Conservation (phyloP, 2,329 filamentous ascomycete genomes). For the Monosporascus sp. region DNA sequence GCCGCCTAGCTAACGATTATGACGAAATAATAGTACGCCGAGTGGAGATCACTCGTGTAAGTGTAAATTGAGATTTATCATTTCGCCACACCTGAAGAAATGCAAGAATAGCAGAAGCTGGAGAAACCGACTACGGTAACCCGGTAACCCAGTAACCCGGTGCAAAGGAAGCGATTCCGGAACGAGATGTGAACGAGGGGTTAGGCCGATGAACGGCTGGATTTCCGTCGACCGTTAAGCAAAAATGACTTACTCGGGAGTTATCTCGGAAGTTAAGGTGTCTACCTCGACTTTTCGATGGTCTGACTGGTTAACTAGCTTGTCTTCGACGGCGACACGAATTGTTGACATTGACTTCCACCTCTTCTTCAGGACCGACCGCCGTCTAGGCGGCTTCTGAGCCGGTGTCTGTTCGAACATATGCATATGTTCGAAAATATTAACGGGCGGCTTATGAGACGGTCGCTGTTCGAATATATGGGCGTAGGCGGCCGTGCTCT, state of each 20-base stretch:
- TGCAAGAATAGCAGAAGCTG: neutral
- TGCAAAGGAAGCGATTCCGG: neutral
- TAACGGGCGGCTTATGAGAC: too few relatives aligned
- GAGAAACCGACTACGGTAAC: neutral
- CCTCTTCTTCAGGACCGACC: neutral
- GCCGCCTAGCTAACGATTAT: neutral
- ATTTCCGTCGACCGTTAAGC: neutral
- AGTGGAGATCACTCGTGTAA: neutral
- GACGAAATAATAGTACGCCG: neutral
- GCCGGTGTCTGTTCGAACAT: too few relatives aligned
- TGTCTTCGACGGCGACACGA: neutral
- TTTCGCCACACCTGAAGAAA: neutral
- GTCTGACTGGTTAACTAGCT: neutral
- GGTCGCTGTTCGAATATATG: neutral
- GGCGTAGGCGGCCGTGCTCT: neutral
- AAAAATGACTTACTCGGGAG: neutral
- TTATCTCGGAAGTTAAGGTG: neutral
- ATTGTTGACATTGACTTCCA: neutral
- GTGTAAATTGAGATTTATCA: neutral
- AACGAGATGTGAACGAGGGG: neutral
- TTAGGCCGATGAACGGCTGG: neutral
- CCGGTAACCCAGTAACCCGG: neutral
- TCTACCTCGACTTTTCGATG: neutral
- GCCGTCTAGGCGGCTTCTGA: neutral
- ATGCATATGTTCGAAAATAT: neutral